phyloP scores from a whole-genome alignment of 495 filamentous ascomycete genomes.

The Monascus purpureus region DNA sequence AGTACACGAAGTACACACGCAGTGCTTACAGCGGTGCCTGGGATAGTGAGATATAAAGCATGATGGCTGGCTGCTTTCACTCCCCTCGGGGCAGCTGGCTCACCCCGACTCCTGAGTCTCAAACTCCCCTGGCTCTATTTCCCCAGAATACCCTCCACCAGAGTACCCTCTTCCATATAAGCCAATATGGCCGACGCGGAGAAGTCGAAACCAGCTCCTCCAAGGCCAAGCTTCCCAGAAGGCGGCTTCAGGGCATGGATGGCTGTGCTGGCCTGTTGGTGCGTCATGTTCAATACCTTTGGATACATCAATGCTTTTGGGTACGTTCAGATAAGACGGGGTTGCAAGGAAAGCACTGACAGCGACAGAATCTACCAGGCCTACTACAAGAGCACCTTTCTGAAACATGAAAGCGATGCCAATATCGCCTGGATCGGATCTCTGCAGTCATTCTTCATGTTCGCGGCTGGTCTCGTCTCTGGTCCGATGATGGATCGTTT shows the following conservation, averaged over 20 bases:
- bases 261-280: conserved; percentile 41
- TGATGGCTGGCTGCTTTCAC: no score
- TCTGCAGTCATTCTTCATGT: conserved; percentile 19
- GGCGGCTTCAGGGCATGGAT: conserved; percentile 42
- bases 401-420: conserved; percentile 9
- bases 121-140: no score
- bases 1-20: no score
- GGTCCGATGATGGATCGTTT: conserved; percentile 16
- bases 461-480: conserved; percentile 10
- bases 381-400: conserved; percentile 13
- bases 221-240: conserved; percentile 35
- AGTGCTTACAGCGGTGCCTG: no score
- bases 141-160: no score
- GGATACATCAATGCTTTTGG: conserved; percentile 42
- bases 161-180: no score
- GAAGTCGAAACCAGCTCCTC: no score
- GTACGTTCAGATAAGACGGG: conserved; percentile 4
- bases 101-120: no score
- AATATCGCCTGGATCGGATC: conserved; percentile 35
- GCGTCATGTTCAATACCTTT: conserved; percentile 41
- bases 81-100: no score
- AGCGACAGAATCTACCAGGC: conserved; percentile 14
- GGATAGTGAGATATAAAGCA: no score
- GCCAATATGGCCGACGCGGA: no score
- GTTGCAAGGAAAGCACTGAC: not conserved